Evolutionary conservation across 2,329 filamentous ascomycete genomes (phyloP), one percentile per base, ranked within the genome.

Genomic region (Diaporthe citri): DNA sequence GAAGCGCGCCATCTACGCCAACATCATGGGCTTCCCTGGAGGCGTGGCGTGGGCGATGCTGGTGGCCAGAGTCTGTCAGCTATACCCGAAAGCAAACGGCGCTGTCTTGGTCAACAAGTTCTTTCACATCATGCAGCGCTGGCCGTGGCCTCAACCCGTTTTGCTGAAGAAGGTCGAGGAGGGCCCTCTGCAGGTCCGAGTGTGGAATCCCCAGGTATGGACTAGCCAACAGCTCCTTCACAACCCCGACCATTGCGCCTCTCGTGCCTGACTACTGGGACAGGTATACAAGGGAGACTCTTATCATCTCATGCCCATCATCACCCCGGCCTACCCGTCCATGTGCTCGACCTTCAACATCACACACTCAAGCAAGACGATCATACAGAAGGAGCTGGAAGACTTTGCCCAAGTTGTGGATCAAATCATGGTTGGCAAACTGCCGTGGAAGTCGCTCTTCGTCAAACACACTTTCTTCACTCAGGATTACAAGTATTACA

Each of bases 31-130:
- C 36, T 99, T 97, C 79, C 97, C 97, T 2, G 97, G 97, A 79
- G 97, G 97, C 85, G 96, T 99, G 55, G 97, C 97, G 7, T 99
- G 96, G 95, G 97, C 96, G 17, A 98, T 99, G 94, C 90, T 99
- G 81, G 96, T 98, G 39, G 97, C 97, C 70, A 91, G 97, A 77
- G 94, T 98, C 56, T 98, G 97, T 83, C 97, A 99, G 84, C 90
- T 99, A 22, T 99, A 98, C 80, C 97, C 97, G 20, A 95, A 95
- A 82, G 97, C 97, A 9, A 94, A 95, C 12, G 94, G 94, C 25
- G 95, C 96, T 1, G 94, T 95, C 34, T 93, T 99, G 73, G 93
- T 99, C 55, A 91, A 93, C 81, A 98, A 98, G 83, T 98, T 99
- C 88, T 99, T 98, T 85, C 90, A 93, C 79, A 93, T 99, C 78